Evolutionary conservation across 2,329 filamentous ascomycete genomes (phyloP), one percentile per base, ranked within the genome.

Genomic region (Ceratocystis lukuohia): DNA sequence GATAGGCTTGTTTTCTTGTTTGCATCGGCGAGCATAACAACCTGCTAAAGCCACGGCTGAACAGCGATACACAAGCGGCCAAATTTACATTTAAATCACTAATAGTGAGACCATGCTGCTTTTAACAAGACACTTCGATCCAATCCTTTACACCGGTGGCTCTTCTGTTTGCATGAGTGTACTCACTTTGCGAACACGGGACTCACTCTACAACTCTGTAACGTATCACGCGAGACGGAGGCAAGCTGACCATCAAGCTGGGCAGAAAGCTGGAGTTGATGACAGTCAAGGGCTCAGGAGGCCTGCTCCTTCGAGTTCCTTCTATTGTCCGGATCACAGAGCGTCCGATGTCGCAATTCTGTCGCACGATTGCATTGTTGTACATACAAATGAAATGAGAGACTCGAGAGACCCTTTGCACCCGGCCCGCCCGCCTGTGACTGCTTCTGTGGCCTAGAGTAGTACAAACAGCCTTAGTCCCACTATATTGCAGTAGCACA

Each of bases 141-240:
- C 25, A n/a, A n/a, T 59, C 12, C n/a, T 30, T 59, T 37, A 8
- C 8, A 3, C 28, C 28, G 15, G 30, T 33, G 25, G 28, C 17
- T 30, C n/a, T 37, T n/a, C 12, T n/a, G 56, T 3, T 25, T 53
- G 48, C 25, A 53, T 10, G 20, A 28, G 22, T 59, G 56, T 59
- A 37, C 56, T 59, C 30, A 37, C 25, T 59, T 8, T 37, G 28
- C 30, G 25, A 37, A 37, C 25, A 59, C 56, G 17, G 30, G 25
- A 37, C 56, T 59, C 56, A 59, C 56, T 59, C 28, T 37, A 20
- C 17, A n/a, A 59, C 56, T 59, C 17, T 37, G 28, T n/a, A 62
- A 25, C 41, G 33, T 44, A 20, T 33, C 59, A 45, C 22, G n/a
- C 25, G 44, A 62, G 33, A 45, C 37, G 8, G 48, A 15, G 20